Base-by-base conservation (phyloP, 2,329 filamentous ascomycete species). In the Exophiala mesophila region DNA sequence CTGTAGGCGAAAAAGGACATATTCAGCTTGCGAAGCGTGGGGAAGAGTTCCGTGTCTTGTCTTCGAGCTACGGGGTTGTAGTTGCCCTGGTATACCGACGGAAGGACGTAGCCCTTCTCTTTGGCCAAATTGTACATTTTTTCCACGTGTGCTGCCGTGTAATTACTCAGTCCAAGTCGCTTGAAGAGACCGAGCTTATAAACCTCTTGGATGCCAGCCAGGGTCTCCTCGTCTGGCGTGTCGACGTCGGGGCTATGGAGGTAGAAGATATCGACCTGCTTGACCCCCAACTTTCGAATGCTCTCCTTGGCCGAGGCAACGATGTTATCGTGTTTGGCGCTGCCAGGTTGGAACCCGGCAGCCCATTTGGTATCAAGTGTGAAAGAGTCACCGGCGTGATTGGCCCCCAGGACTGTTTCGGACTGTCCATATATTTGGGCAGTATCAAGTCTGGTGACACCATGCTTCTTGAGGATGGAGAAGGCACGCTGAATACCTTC, bases 341-440 rank as follows among this genome's bases (percentile, higher is more conserved):
- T 39, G 16, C 43, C 41, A 9, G 30, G 33, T 9, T 21, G 30
- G 46, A 67, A 66, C 17, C 69, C 69, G 10, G 62, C 63, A 6
- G 53, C 47, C 23, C 64, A 57, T 49, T 74, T 73, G 35, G 69
- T 72, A 55, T 72, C 68, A 51, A 74, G 62, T 26, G 51, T 58
- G 56, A 73, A 73, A 23, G 60, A 53, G 2, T 65, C 59, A 23
- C 62, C 61, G 10, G 65, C 68, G 3, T 62, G 57, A 21, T 59
- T 49, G 13, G 62, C 44, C 36, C 71, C 70, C 0, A 74, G 61
- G 12, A 60, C 55, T 19, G 57, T 55, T 50, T 74, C 70, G 17
- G 64, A 68, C 17, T 63, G 56, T 7, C 55, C 55, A 46, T 74
- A 73, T 8, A 55, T 39, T 33, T 54, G 53, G 10, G 53, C 53